These are phyloP conservation scores for Diaporthe vaccinii DNA, from an alignment of 2,329 filamentous ascomycete species.

Conservation along the genomic window DNA sequence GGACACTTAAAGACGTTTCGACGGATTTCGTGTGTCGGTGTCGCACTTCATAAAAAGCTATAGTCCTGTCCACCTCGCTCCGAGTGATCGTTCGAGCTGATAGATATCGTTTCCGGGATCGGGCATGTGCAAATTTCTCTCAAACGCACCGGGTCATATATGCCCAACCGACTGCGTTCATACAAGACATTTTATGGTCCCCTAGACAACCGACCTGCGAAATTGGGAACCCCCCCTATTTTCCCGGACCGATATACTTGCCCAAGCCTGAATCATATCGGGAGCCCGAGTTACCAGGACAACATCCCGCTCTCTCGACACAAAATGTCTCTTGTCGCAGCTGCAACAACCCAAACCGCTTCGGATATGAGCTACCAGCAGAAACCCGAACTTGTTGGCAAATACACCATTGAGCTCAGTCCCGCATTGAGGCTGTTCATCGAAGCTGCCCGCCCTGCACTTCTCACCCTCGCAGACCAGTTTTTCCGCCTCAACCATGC, in stretches of 20 bases:
- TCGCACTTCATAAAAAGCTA: neutral
- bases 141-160: neutral
- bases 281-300: slow-evolving; percentile 2
- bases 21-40: slow-evolving; percentile 3
- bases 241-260: slow-evolving; percentile 14
- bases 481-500: slow-evolving; percentile 33
- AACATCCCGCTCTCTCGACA: slow-evolving; percentile 1
- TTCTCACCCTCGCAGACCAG: slow-evolving; percentile 30
- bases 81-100: neutral
- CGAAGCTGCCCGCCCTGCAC: slow-evolving; percentile 6
- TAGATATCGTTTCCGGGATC: neutral
- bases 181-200: slow-evolving; percentile 27
- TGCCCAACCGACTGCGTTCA: slow-evolving; percentile 20
- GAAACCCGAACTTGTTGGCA: slow-evolving; percentile 32
- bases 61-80: slow-evolving; percentile 5
- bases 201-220: slow-evolving; percentile 19
- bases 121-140: neutral
- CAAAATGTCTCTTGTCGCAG: slow-evolving; percentile 33
- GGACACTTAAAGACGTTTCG: slow-evolving; percentile 8
- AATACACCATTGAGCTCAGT: slow-evolving; percentile 32
- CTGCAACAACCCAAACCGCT: slow-evolving; percentile 25
- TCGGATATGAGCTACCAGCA: slow-evolving; percentile 33
- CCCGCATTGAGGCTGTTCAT: slow-evolving; percentile 17
- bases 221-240: slow-evolving; percentile 24
- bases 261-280: neutral